Evolutionary conservation across 2,329 filamentous ascomycete genomes (phyloP), one percentile per base, ranked within the genome.

Genomic region (Fusarium brachygibbosum): DNA sequence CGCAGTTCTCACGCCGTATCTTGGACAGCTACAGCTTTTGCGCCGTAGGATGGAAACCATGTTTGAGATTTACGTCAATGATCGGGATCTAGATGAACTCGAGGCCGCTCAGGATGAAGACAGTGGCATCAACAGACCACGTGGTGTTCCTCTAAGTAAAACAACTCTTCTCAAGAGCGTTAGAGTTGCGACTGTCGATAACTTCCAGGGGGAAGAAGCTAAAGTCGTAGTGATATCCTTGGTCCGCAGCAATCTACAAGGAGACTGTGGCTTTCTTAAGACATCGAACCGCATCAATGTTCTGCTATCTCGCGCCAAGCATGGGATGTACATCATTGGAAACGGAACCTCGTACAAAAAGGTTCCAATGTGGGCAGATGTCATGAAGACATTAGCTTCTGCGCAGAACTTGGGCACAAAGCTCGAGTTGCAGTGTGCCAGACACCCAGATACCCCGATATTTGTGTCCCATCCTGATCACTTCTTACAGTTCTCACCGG

Each of bases 1-100:
- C 14, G 42, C 53, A 6, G 53, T 56, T 21, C 25, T 56, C 34
- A 56, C 44, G 1, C 53, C 44, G 2, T 56, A 56, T 21, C 34
- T 56, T 8, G 42, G 53, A 17, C 44, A 56, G 16, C 44, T 56
- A 6, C 44, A 56, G 9, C 53, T 56, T 10, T 38, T 56, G 16
- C 53, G 53, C 5, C 42, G 42, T 17, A 56, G 19, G 28, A 50
- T 56, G 53, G 53, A 56, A 34, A 50, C 53, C 17, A 56, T 56
- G 42, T 56, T 56, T 12, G 44, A 56, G 25, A 56, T 56, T 28
- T 41, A 16, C 3, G 29, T 56, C 19, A 56, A 50, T n/a, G 53
- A 56, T 17, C 42, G 53, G 6, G 53, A 56, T 40, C 5, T 10
- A 2, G 42, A 56, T 13, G 53, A 56, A 6, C 53, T 56, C 2